phyloP scores from a whole-genome alignment of 805 yeast genomes.

The Ogataea dorogensis region DNA sequence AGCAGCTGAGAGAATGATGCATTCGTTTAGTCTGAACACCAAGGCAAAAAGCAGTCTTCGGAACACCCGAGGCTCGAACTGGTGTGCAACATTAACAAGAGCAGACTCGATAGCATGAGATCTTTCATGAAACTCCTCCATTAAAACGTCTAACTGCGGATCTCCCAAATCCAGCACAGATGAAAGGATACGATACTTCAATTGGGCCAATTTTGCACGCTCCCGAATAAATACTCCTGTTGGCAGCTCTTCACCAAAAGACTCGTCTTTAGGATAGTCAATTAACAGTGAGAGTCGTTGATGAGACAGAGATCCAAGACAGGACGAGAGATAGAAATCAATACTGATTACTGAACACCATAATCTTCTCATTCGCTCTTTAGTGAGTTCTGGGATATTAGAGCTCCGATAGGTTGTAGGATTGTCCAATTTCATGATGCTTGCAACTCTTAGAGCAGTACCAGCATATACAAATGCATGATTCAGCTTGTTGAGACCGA shows the following conservation, averaged over 20 bases:
- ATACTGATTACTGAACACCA: constrained; percentile 8
- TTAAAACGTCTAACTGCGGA: neutral
- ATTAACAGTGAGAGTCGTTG: neutral
- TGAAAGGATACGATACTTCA: constrained; percentile 4
- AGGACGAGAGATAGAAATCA: constrained; percentile 7
- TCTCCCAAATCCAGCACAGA: constrained; percentile 1
- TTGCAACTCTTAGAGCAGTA: constrained; percentile 3
- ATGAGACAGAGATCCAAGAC: constrained; percentile 5
- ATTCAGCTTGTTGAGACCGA: constrained; percentile 7
- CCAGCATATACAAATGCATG: constrained; percentile 8
- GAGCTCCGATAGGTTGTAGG: neutral
- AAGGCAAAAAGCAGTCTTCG: constrained; percentile 7
- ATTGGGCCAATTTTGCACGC: constrained; percentile 3
- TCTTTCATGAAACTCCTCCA: constrained; percentile 1
- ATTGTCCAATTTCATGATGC: neutral
- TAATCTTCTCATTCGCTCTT: constrained; percentile 7
- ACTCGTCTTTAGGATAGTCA: constrained; percentile 2
- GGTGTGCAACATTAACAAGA: neutral
- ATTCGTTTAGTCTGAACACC: constrained; percentile 10
- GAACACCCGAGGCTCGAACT: constrained; percentile 1
- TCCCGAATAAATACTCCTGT: constrained; percentile 8
- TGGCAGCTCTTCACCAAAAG: constrained; percentile 4
- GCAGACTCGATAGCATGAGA: constrained; percentile 4
- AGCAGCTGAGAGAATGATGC: constrained; percentile 7
- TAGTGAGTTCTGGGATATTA: constrained; percentile 1